Base-by-base conservation (phyloP, 257 asterid genomes). In the Mitragyna speciosa region DNA sequence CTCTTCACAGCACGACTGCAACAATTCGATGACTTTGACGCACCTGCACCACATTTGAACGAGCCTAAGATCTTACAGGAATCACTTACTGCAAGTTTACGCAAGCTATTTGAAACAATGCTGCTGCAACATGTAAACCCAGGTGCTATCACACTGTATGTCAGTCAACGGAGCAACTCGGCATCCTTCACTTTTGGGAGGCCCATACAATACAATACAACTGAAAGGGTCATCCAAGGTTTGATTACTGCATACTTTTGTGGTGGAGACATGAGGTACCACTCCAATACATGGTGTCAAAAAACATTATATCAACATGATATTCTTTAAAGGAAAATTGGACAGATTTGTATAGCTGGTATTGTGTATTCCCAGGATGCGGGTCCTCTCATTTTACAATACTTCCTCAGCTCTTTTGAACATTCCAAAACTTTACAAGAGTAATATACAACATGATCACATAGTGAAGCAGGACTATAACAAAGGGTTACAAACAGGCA, bases 1-100 rank as follows among this genome's bases (percentile, higher is more conserved):
- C 71, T 93, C 90, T 85, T 92, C 96, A 76, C 99, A 95, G 89
- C 99, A 95, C 31, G 70, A 82, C 70, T 92, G 94, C 84, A 95
- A 87, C 86, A 80, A 65, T 85, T 95, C 96, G 58, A 95, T 95
- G 70, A 84, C 98, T 86, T 82, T 90, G 24, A 89, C 82, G 77
- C 98, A 94, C 91, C 98, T 94, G 80, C 84, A 89, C 7, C 83
- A 88, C 72, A 81, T 54, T 28, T 51, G 64, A 82, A 31, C 76
- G 59, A 59, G 66, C 31, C 28, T 41, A 43, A 43, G 73, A 47
- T 17, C 52, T 56, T 49, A 61, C 14, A 52, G 30, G 73, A 22
- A 65, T 45, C 49, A 31, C 33, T 43, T 31, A 43, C 26, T 3
- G 20, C 22, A 2, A 54, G 65, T 52, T 70, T 22, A 56, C 33